phyloP scores from a whole-genome alignment of 2,329 filamentous ascomycete species.

The Annulohypoxylon truncatum region DNA sequence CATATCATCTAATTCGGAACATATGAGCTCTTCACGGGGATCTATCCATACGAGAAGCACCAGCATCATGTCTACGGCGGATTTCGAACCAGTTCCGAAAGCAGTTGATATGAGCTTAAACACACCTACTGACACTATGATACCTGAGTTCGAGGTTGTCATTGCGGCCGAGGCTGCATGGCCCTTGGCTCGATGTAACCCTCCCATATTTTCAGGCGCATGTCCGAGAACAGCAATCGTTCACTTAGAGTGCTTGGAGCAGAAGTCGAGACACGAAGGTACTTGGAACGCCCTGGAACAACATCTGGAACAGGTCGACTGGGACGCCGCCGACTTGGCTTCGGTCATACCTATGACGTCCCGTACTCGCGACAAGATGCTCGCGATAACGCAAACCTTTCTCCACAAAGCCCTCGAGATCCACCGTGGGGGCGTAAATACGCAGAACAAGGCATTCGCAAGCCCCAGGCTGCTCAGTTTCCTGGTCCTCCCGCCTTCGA shows the following conservation, averaged over 20 bases:
- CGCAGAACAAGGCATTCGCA: slow-evolving; percentile 56
- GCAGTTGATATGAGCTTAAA: slow-evolving; percentile 48
- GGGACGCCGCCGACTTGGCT: slow-evolving; percentile 53
- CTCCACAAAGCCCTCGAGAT: slow-evolving; percentile 77
- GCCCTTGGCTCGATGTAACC: slow-evolving; percentile 64
- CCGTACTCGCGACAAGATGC: slow-evolving; percentile 72
- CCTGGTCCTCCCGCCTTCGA: slow-evolving; percentile 72
- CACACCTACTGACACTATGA: slow-evolving; percentile 47
- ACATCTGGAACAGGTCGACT: slow-evolving; percentile 54
- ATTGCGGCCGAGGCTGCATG: slow-evolving; percentile 62
- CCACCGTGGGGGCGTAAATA: slow-evolving; percentile 64
- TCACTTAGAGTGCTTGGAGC: slow-evolving; percentile 63
- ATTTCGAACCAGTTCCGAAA: slow-evolving; percentile 53
- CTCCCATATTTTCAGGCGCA: slow-evolving; percentile 56
- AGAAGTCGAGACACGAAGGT: slow-evolving; percentile 60
- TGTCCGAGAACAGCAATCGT: slow-evolving; percentile 64
- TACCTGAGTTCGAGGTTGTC: slow-evolving; percentile 60
- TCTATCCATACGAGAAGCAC: slow-evolving; percentile 61
- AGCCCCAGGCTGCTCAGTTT: slow-evolving; percentile 68
- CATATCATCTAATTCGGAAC: slow-evolving; percentile 57
- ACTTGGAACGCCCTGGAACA: slow-evolving; percentile 60
- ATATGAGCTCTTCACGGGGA: slow-evolving; percentile 56
- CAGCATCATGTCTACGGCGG: slow-evolving; percentile 58
- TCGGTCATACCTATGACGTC: slow-evolving; percentile 59
- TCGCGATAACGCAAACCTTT: slow-evolving; percentile 78